phyloP scores from a whole-genome alignment of 495 filamentous ascomycete species.

The Aspergillus sparsus region DNA sequence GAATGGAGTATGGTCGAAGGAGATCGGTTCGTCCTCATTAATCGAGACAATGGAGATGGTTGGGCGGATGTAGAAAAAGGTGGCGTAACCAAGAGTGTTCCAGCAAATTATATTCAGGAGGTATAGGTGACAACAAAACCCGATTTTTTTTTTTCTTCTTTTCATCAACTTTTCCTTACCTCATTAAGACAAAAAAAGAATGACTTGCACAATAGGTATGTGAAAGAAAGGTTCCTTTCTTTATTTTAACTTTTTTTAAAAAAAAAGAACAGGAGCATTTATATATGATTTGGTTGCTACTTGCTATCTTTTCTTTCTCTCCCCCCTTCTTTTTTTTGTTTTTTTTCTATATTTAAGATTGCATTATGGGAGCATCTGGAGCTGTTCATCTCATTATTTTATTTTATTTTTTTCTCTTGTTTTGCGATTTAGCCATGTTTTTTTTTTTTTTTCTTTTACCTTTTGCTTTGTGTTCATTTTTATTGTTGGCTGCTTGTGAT shows the following conservation, averaged over 20 bases:
- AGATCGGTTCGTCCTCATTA: slow-evolving; percentile 86
- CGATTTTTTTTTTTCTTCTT: too few species aligned
- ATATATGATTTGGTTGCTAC: too few species aligned
- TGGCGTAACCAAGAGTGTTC: slow-evolving; percentile 88
- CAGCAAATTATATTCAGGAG: slow-evolving; percentile 87
- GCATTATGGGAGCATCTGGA: slow-evolving; percentile 7
- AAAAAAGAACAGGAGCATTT: too few species aligned
- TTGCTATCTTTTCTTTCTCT: neutral
- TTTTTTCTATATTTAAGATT: neutral
- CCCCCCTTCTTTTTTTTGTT: neutral
- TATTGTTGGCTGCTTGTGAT: neutral
- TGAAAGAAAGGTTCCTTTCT: too few species aligned
- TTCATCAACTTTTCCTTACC: neutral
- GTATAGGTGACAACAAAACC: slow-evolving; percentile 41
- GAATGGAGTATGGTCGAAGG: slow-evolving; percentile 91
- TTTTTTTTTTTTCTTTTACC: too few species aligned
- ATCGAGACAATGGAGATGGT: slow-evolving; percentile 82
- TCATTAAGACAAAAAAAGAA: neutral
- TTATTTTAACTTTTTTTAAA: too few species aligned
- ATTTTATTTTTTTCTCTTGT: neutral
- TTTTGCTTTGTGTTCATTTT: neutral
- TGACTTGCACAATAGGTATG: neutral
- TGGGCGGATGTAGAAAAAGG: slow-evolving; percentile 96
- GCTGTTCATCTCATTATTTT: neutral
- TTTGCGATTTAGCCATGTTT: neutral